Evolutionary conservation across 257 asterid genomes (phyloP).

Genomic region (Echites panduratus): DNA sequence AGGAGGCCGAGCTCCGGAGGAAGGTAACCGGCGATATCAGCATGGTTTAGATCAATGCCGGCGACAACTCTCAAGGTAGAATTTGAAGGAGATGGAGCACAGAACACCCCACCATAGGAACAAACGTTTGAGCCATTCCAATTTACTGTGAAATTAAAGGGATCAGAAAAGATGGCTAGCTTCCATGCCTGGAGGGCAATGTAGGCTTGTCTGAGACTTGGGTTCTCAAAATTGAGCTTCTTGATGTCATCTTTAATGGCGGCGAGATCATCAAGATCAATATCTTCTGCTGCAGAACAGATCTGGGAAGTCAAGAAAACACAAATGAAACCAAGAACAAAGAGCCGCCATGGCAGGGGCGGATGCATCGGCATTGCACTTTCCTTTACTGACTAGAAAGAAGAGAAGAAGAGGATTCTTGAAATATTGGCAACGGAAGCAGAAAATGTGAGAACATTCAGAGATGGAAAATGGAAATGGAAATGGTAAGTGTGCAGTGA

Average conservation of each 20-base stretch:
- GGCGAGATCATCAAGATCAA: conserved; percentile 18
- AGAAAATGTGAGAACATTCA: conserved; percentile 11
- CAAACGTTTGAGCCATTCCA: conserved; percentile 63
- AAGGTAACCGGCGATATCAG: conserved; percentile 68
- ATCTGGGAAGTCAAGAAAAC: conserved; percentile 26
- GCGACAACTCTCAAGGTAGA: conserved; percentile 48
- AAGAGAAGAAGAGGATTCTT: not conserved
- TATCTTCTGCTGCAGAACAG: conserved; percentile 26
- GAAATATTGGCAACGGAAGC: conserved; percentile 3
- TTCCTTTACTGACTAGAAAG: not conserved
- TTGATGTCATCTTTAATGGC: conserved; percentile 14
- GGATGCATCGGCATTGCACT: conserved; percentile 22
- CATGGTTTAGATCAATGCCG: conserved; percentile 71
- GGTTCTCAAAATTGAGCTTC: conserved; percentile 40
- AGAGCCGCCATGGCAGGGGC: conserved; percentile 8
- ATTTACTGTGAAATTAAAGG: conserved; percentile 52
- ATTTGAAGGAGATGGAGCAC: conserved; percentile 39
- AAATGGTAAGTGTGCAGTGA: not conserved
- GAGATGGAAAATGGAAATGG: not conserved
- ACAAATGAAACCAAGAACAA: conserved; percentile 13
- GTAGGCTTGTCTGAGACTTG: conserved; percentile 50
- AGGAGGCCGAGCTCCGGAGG: conserved; percentile 56
- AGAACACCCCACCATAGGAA: conserved; percentile 50
- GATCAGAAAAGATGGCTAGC: conserved; percentile 59
- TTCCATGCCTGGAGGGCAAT: conserved; percentile 68